Percentiles rank a stretch among this genome's conserved stretches.
Evolutionary conservation across 2,329 filamentous ascomycete species (phyloP).

Genomic region (Grosmannia clavigera): DNA sequence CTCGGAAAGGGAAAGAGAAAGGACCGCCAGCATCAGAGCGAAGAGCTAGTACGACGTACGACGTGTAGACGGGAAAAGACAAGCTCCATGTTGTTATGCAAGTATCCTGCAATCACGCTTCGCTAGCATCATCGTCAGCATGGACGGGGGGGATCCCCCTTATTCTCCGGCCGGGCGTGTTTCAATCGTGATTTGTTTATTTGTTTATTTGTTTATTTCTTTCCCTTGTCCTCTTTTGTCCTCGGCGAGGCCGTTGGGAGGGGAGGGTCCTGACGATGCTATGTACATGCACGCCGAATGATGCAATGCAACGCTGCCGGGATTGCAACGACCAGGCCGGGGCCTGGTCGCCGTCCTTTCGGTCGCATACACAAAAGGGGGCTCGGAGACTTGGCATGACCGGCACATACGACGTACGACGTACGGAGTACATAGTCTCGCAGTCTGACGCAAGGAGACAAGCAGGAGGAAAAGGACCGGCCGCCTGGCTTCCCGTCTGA

Average conservation of each 20-base stretch:
- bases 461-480: no score
- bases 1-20: no score
- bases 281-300: neutral
- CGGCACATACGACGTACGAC: no score
- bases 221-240: no score
- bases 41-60: no score
- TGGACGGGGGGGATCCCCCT: neutral
- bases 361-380: neutral
- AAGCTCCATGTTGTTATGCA: neutral
- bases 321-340: neutral
- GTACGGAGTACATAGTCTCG: no score
- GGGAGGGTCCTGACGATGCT: neutral
- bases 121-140: neutral
- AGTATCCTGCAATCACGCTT: neutral
- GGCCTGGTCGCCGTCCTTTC: neutral
- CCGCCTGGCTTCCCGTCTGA: no score
- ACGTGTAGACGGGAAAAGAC: no score
- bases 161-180: neutral
- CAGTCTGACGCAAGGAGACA: no score
- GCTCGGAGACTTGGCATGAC: no score
- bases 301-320: neutral
- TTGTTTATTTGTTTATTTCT: no score
- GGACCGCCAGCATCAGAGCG: no score
- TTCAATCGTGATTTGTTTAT: neutral
- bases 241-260: neutral